Percentiles rank a stretch among this genome's conserved stretches.
phyloP scores from a whole-genome alignment of 768 basidiomycete genomes.

The Steccherinum ochraceum region DNA sequence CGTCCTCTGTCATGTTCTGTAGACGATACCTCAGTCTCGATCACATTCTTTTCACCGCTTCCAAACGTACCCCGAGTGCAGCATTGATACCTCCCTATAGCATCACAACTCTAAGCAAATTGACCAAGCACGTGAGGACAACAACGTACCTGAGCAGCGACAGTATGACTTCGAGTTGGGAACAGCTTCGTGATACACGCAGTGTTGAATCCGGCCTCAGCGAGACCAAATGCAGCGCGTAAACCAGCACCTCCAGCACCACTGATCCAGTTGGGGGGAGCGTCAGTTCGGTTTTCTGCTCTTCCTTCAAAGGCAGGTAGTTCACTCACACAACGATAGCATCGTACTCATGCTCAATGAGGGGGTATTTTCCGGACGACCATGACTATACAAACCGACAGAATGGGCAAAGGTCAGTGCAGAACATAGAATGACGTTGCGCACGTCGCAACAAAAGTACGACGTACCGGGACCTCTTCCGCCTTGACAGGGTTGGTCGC shows the following conservation, averaged over 20 bases:
- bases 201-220: conserved; percentile 97
- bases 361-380: conserved; percentile 86
- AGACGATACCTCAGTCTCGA: not conserved
- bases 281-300: too few species aligned
- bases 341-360: conserved; percentile 99
- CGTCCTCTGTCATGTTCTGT: conserved; percentile 98
- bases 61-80: conserved; percentile 72
- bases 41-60: not conserved
- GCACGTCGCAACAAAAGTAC: conserved; percentile 6
- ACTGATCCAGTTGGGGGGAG: conserved; percentile 36
- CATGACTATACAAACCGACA: conserved; percentile 42
- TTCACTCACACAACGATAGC: conserved; percentile 90
- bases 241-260: conserved; percentile 98
- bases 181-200: conserved; percentile 99
- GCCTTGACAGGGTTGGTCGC: conserved; percentile 74
- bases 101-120: conserved; percentile 13
- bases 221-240: conserved; percentile 96
- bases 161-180: conserved; percentile 97
- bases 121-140: not conserved
- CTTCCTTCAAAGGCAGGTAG: too few species aligned
- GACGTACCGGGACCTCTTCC: conserved; percentile 73
- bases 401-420: conserved; percentile 8
- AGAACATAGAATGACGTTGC: conserved; percentile 1
- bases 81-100: conserved; percentile 94
- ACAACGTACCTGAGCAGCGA: conserved; percentile 80